Evolutionary conservation across 441 rosid species (phyloP).

Genomic region (Kokia cookei): DNA sequence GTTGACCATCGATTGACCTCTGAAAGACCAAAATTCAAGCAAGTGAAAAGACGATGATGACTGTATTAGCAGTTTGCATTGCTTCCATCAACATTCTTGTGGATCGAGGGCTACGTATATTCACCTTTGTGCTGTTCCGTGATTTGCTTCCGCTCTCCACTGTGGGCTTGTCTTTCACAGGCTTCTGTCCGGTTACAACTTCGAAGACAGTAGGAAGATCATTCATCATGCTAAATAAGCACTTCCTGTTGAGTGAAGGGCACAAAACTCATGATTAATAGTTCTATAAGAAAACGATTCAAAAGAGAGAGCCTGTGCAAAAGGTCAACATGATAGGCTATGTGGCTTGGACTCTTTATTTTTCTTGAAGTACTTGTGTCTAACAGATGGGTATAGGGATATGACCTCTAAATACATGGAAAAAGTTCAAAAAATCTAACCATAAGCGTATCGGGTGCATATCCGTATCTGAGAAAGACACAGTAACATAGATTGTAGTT

Average conservation of each 20-base stretch:
- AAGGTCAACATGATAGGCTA: too few species aligned
- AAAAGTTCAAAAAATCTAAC: too few species aligned
- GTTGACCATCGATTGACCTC: conserved; percentile 71
- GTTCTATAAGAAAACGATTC: neutral
- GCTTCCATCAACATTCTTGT: neutral
- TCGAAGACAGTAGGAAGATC: conserved; percentile 83
- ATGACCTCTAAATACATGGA: too few species aligned
- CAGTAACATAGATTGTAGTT: too few species aligned
- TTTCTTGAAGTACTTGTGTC: too few species aligned
- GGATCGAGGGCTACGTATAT: neutral
- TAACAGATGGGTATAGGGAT: too few species aligned
- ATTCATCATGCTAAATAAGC: conserved; percentile 74
- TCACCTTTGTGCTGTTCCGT: conserved; percentile 58
- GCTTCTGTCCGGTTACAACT: conserved; percentile 66
- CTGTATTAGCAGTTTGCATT: neutral
- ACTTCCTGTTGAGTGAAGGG: conserved; percentile 47
- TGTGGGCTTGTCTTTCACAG: conserved; percentile 60
- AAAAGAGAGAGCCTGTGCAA: too few species aligned
- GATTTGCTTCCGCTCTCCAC: conserved; percentile 74
- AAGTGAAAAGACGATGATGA: neutral
- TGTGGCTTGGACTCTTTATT: too few species aligned
- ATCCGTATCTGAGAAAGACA: too few species aligned
- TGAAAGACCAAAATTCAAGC: conserved; percentile 12
- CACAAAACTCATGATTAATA: neutral
- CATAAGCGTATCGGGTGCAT: too few species aligned